Percentiles rank a stretch among this genome's conserved stretches.
These are phyloP conservation scores for Trypanosomatidae sp. DNA, from an alignment of 208 protist species.

Conservation along the genomic window DNA sequence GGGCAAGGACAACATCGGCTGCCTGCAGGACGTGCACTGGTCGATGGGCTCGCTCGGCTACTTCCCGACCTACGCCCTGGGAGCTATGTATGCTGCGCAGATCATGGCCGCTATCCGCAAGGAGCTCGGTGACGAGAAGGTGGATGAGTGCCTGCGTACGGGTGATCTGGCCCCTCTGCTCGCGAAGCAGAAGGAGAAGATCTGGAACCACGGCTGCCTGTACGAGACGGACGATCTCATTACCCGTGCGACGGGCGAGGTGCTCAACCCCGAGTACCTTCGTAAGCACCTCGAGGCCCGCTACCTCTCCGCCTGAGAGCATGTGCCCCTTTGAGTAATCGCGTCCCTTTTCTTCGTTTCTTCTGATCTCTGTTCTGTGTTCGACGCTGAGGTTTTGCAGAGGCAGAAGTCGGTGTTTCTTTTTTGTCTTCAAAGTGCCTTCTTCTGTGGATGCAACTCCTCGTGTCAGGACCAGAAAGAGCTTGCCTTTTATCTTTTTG, in stretches of 20 bases:
- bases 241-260: constrained; percentile 65
- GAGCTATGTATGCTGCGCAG: constrained; percentile 83
- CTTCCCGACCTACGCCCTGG: constrained; percentile 89
- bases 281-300: constrained; percentile 74
- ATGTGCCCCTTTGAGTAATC: no score
- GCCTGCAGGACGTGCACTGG: constrained; percentile 93
- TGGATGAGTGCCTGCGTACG: constrained; percentile 49
- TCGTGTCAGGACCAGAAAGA: no score
- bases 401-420: no score
- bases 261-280: constrained; percentile 77
- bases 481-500: no score
- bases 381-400: no score
- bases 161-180: constrained; percentile 62
- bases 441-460: no score
- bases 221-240: constrained; percentile 79
- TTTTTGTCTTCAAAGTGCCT: no score
- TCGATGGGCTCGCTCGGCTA: constrained; percentile 68
- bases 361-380: no score
- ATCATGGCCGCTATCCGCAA: constrained; percentile 66
- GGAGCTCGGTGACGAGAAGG: constrained; percentile 58
- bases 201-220: constrained; percentile 57
- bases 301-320: no score
- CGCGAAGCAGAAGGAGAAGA: constrained; percentile 69
- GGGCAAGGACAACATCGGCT: constrained; percentile 72
- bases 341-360: no score